These are phyloP conservation scores for Oenanthe javanica DNA, from an alignment of 140 eudicot species.

Conservation along the genomic window DNA sequence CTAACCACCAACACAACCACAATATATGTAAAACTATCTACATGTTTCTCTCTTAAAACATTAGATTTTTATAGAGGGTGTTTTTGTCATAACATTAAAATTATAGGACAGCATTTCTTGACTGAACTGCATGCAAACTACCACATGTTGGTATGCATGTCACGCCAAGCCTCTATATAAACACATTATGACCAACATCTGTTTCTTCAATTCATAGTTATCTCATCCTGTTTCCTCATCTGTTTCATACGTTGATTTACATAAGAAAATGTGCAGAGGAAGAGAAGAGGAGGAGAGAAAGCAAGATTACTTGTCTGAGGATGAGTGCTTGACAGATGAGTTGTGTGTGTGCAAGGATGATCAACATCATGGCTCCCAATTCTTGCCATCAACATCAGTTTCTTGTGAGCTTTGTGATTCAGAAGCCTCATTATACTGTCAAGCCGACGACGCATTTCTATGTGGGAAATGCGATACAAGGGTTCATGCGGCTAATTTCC, in stretches of 20 bases:
- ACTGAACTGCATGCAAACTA: constrained; percentile 23
- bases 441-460: constrained; percentile 50
- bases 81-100: constrained; percentile 17
- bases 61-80: constrained; percentile 14
- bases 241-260: background rate
- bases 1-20: constrained; percentile 31
- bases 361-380: constrained; percentile 13
- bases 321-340: background rate
- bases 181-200: background rate
- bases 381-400: background rate
- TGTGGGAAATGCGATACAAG: constrained; percentile 36
- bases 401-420: constrained; percentile 41
- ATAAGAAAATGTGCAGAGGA: constrained; percentile 34
- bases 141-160: constrained; percentile 22
- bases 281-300: constrained; percentile 19
- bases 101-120: constrained; percentile 7
- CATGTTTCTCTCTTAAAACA: background rate
- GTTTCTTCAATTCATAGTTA: background rate
- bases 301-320: background rate
- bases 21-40: background rate
- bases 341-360: background rate
- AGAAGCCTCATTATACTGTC: constrained; percentile 35
- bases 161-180: constrained; percentile 9
- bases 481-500: constrained; percentile 46
- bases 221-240: background rate